These are phyloP conservation scores for Geotrichum fermentans DNA, from an alignment of 1,139 yeast genomes.

Conservation along the genomic window DNA sequence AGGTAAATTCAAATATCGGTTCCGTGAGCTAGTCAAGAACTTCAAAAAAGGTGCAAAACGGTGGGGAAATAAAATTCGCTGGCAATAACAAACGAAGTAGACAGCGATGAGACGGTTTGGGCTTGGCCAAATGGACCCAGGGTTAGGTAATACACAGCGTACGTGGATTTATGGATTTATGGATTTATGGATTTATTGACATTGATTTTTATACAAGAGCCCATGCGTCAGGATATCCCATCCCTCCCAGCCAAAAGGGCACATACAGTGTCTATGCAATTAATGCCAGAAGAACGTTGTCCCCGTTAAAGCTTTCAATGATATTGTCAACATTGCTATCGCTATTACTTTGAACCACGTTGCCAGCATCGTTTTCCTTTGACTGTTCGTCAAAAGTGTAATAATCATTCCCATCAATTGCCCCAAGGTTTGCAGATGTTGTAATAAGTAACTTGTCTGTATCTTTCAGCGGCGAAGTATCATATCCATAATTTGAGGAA, in stretches of 20 bases:
- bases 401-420: neutral
- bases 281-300: slow-evolving; percentile 3
- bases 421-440: slow-evolving; percentile 5
- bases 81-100: slow-evolving; percentile 9
- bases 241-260: too few relatives aligned
- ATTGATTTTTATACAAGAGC: neutral
- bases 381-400: neutral
- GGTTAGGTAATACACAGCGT: too few relatives aligned
- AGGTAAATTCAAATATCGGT: too few relatives aligned
- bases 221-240: too few relatives aligned
- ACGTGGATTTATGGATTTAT: too few relatives aligned
- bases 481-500: neutral
- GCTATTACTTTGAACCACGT: neutral
- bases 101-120: neutral
- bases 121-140: slow-evolving; percentile 1
- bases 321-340: neutral
- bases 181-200: neutral
- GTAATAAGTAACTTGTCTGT: slow-evolving; percentile 1
- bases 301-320: slow-evolving; percentile 6
- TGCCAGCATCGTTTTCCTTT: neutral
- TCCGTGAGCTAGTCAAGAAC: too few relatives aligned
- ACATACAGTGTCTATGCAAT: slow-evolving; percentile 12
- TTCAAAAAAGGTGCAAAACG: neutral
- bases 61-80: slow-evolving; percentile 3
- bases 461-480: neutral